Percentiles rank a stretch among this genome's conserved stretches.
These are phyloP conservation scores for Ulmus americana DNA, from an alignment of 331 rosid genomes.

Conservation along the genomic window DNA sequence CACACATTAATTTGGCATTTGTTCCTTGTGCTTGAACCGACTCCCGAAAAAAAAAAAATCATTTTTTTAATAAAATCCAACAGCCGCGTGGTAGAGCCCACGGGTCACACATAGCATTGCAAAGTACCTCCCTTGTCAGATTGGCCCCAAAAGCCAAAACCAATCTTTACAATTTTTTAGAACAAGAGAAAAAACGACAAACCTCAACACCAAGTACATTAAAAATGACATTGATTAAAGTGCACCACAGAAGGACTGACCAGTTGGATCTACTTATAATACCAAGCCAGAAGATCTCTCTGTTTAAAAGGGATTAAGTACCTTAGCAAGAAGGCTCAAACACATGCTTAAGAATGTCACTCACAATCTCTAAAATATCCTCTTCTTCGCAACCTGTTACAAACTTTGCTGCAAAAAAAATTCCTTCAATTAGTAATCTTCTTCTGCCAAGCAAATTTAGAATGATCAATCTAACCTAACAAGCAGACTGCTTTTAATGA, in stretches of 20 bases:
- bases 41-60: constrained; percentile 3
- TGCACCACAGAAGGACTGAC: neutral
- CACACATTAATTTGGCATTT: constrained; percentile 10
- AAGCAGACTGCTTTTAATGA: neutral
- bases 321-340: constrained; percentile 26
- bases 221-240: neutral
- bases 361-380: constrained; percentile 42
- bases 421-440: constrained; percentile 20
- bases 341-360: constrained; percentile 56
- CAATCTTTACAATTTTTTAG: neutral
- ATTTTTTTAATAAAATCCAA: constrained; percentile 7
- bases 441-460: neutral
- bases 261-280: neutral
- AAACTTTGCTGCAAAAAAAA: constrained; percentile 51
- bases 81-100: constrained; percentile 43
- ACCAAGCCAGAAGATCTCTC: neutral
- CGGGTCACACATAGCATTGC: constrained; percentile 1
- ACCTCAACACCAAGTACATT: neutral
- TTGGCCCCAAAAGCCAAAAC: constrained; percentile 11
- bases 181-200: too few relatives aligned
- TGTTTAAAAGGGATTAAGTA: neutral
- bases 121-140: constrained; percentile 14
- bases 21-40: constrained; percentile 6
- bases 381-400: constrained; percentile 53
- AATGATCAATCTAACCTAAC: neutral